Evolutionary conservation across 2,329 filamentous ascomycete genomes (phyloP), one percentile per base, ranked within the genome.

Genomic region (Amylocarpus encephaloides): DNA sequence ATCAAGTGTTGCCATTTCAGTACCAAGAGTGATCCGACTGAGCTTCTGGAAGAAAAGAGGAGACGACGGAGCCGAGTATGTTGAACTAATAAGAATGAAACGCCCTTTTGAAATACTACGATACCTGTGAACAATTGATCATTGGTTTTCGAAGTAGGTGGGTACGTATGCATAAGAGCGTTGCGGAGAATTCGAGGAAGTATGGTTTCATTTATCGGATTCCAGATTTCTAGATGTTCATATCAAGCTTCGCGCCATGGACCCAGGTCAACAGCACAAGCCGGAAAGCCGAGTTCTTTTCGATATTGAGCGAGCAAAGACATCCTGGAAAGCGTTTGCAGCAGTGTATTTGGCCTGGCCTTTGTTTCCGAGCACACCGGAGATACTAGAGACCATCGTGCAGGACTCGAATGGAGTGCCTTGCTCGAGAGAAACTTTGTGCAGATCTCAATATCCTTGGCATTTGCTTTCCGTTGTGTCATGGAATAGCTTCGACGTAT

Each of bases 181-280:
- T 53, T 61, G 15, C 49, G 41, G 16, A 68, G 46, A 29, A 67
- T 62, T 6, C 54, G 48, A 13, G 56, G 61, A 5, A 68, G 54
- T 12, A 59, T 42, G 13, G 51, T 53, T 44, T 67, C 64, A n/a
- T 58, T 60, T 49, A 68, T 65, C 3, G 50, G 52, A 30, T 55
- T 57, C 56, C 55, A 63, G 12, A 46, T 22, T 55, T 57, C 56
- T 54, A 63, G 12, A 46, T 22, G 13, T 43, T 38, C 12, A 49
- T 55, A 26, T 59, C 54, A 33, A 63, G 53, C 13, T 44, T 41
- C 10, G 22, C 32, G 15, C 52, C 66, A 9, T n/a, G n/a, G n/a
- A n/a, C 76, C 76, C 9, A 83, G 64, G 56, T 81, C 73, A 1
- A 83, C 64, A 0, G 70, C 70, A 0, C 71, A 65, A 29, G 73